Percentiles rank a stretch among this genome's conserved stretches.
Conservation (phyloP, 495 filamentous ascomycete genomes). For the Apiosordaria backusii region DNA sequence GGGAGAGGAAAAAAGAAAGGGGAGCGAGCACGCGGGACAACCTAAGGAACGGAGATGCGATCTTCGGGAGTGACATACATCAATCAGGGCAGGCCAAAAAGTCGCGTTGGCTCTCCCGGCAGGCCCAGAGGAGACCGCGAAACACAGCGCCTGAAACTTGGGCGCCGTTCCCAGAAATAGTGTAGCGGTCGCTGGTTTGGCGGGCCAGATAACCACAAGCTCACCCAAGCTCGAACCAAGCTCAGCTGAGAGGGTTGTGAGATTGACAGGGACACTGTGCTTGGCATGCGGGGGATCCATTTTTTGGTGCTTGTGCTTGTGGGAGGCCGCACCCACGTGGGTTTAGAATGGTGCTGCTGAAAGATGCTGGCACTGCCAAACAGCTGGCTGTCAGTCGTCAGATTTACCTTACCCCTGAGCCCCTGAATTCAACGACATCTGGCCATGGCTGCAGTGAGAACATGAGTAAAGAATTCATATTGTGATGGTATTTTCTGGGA, state of each 20-base stretch:
- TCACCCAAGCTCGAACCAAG: background rate
- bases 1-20: background rate
- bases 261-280: background rate
- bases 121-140: background rate
- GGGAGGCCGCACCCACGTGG: slow-evolving; percentile 3
- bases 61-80: background rate
- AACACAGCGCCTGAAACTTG: background rate
- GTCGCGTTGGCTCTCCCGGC: background rate
- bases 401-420: background rate
- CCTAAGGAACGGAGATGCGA: background rate
- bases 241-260: background rate
- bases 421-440: background rate
- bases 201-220: background rate
- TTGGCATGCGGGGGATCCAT: background rate
- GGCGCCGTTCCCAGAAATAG: background rate
- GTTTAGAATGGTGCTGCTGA: background rate
- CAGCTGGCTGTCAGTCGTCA: background rate
- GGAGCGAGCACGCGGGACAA: background rate
- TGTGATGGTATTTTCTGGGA: background rate
- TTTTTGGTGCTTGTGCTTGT: background rate
- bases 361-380: background rate
- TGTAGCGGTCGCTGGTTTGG: background rate
- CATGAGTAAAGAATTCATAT: background rate
- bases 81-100: background rate
- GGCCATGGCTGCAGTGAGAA: background rate